Conservation (phyloP, 2,329 filamentous ascomycete species). For the Knufia fluminis region DNA sequence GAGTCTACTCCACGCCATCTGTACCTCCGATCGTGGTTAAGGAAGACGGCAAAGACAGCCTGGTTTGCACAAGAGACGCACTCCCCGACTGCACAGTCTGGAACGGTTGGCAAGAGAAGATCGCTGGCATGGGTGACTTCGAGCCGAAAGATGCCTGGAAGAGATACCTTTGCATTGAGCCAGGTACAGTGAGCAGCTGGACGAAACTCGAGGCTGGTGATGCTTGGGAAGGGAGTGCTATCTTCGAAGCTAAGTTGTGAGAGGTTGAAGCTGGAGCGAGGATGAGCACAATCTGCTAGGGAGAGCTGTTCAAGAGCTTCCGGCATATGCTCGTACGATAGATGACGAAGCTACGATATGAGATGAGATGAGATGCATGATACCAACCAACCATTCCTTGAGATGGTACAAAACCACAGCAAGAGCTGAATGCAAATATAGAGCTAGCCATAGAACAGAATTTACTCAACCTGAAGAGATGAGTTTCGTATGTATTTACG, state of each 20-base stretch:
- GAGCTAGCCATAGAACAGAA: neutral
- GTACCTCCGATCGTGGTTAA: slow-evolving; percentile 46
- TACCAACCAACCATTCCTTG: neutral
- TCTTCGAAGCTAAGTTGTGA: slow-evolving; percentile 38
- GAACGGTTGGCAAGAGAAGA: slow-evolving; percentile 92
- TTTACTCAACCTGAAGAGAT: neutral
- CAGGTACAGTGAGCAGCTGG: slow-evolving; percentile 74
- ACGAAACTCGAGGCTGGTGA: slow-evolving; percentile 73
- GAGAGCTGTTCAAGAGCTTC: no score
- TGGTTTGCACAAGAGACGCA: slow-evolving; percentile 72
- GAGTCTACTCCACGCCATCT: slow-evolving; percentile 67
- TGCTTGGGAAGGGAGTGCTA: slow-evolving; percentile 56
- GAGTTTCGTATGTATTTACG: neutral
- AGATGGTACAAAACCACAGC: neutral
- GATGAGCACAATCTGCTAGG: no score
- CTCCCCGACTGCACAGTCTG: slow-evolving; percentile 85
- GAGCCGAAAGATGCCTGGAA: slow-evolving; percentile 80
- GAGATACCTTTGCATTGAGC: slow-evolving; percentile 91
- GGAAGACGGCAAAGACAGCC: slow-evolving; percentile 55
- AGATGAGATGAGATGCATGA: slow-evolving; percentile 5
- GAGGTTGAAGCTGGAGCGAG: neutral
- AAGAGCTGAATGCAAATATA: neutral
- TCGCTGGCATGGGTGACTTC: slow-evolving; percentile 75
- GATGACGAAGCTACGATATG: slow-evolving; percentile 2
- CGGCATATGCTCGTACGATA: no score